Base-by-base conservation (phyloP, 2,329 filamentous ascomycete species). In the Coleophoma eucalyptorum region DNA sequence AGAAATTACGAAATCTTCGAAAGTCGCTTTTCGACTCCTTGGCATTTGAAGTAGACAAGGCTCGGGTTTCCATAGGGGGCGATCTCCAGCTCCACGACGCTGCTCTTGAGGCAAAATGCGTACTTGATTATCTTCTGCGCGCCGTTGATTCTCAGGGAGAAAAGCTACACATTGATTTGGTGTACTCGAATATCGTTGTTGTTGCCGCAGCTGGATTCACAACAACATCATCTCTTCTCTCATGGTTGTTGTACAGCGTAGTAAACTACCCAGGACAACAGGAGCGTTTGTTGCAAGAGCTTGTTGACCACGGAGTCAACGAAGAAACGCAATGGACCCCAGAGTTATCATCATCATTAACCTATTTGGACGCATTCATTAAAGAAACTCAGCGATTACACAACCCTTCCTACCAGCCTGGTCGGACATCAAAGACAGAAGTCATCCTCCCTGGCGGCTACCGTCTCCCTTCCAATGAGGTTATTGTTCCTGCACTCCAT, bases 341-440 rank as follows among this genome's bases (percentile, higher is more conserved):
- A 0, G 68, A 71, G 26, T 46, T 69, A 19, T 62, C 64, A 2
- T 61, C 70, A 5, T 55, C 63, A 12, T 63, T 75, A 2, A 51
- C 58, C 1, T 72, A 69, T 51, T 60, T 73, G 5, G 70, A 71
- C 43, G 67, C 66, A 12, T 72, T 70, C 50, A 66, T 77, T 59
- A 75, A 76, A 54, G 74, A 76, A 52, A 71, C 65, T 3, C 72
- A 73, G 54, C 66, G 73, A 5, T 61, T 64, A 3, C 73, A 76
- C 60, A 75, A 71, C 51, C 70, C 72, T 0, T 73, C 71, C 16
- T 76, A 70, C 63, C 74, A 77, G 46, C 71, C 75, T 0, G 74
- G 65, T 4, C 71, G 75, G 8, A 77, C 69, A 2, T 68, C 73
- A 0, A 67, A 71, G 48, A 59, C 61, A 11, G 73, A 76, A 47